These are phyloP conservation scores for Cyberlindnera japonica DNA, from an alignment of 805 yeast species.

Conservation along the genomic window DNA sequence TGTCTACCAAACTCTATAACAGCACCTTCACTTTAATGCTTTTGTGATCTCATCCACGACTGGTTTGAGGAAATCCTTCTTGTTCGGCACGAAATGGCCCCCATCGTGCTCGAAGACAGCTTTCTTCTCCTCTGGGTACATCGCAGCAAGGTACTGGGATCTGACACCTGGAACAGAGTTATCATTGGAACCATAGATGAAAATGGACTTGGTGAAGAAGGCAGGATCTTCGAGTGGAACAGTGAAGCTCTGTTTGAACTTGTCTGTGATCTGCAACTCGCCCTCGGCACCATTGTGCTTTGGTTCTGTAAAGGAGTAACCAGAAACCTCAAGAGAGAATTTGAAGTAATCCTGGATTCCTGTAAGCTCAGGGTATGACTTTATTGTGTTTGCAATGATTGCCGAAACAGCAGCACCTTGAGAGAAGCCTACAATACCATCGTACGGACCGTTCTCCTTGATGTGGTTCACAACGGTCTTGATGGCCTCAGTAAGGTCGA, in stretches of 20 bases:
- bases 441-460: constrained; percentile 71
- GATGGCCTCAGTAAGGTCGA: constrained; percentile 51
- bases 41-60: constrained; percentile 35
- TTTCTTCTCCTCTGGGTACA: constrained; percentile 46
- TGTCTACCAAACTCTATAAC: too few species aligned
- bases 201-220: constrained; percentile 49
- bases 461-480: constrained; percentile 46
- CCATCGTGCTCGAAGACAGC: constrained; percentile 79
- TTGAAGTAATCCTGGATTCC: constrained; percentile 42
- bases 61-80: constrained; percentile 51
- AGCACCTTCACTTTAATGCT: constrained; percentile 3
- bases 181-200: constrained; percentile 82
- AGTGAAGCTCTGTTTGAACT: constrained; percentile 32
- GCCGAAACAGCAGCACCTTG: constrained; percentile 93
- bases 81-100: constrained; percentile 94
- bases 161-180: constrained; percentile 78
- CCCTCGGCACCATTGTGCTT: constrained; percentile 31
- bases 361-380: constrained; percentile 10
- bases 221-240: constrained; percentile 26
- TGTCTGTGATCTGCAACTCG: constrained; percentile 34
- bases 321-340: constrained; percentile 75
- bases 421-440: constrained; percentile 86
- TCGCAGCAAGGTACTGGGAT: constrained; percentile 54
- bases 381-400: constrained; percentile 55
- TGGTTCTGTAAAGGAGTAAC: constrained; percentile 48